Percentiles rank a stretch among this genome's conserved stretches.
phyloP scores from a whole-genome alignment of 805 yeast genomes.

The Pichia membranifaciens region DNA sequence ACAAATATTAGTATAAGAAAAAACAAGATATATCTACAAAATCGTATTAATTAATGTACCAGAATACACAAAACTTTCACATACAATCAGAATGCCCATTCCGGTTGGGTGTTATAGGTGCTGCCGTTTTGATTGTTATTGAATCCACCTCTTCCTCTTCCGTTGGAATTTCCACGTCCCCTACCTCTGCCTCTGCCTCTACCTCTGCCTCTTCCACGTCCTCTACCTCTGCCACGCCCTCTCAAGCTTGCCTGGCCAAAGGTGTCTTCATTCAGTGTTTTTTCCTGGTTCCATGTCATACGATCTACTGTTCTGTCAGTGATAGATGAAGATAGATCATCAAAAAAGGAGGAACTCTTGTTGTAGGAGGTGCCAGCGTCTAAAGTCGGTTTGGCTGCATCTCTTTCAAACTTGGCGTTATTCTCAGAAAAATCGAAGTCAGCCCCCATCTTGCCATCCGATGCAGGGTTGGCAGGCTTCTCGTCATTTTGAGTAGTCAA shows the following conservation, averaged over 20 bases:
- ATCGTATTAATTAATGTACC: background rate
- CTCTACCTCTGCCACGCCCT: slow-evolving; percentile 27
- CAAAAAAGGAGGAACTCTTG: slow-evolving; percentile 83
- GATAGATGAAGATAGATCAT: slow-evolving; percentile 69
- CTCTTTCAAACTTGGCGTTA: slow-evolving; percentile 63
- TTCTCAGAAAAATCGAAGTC: slow-evolving; percentile 76
- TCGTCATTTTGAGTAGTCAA: too few species aligned
- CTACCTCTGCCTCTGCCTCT: slow-evolving; percentile 31
- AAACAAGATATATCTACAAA: too few species aligned
- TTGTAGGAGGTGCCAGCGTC: slow-evolving; percentile 49
- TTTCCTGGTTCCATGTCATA: slow-evolving; percentile 70
- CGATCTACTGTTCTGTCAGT: slow-evolving; percentile 36
- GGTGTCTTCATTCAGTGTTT: slow-evolving; percentile 68
- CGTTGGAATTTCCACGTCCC: slow-evolving; percentile 19
- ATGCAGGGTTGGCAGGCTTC: too few species aligned
- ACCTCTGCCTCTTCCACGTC: slow-evolving; percentile 50
- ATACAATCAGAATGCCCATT: slow-evolving; percentile 23
- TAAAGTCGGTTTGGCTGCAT: slow-evolving; percentile 21
- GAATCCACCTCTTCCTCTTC: slow-evolving; percentile 21
- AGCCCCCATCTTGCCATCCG: background rate
- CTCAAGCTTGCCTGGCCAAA: slow-evolving; percentile 57
- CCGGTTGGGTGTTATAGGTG: slow-evolving; percentile 18
- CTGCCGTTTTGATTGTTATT: slow-evolving; percentile 5
- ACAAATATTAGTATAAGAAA: too few species aligned
- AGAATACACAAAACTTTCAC: background rate